Conservation (phyloP, 2,329 filamentous ascomycete genomes). For the Colletotrichum sp. region DNA sequence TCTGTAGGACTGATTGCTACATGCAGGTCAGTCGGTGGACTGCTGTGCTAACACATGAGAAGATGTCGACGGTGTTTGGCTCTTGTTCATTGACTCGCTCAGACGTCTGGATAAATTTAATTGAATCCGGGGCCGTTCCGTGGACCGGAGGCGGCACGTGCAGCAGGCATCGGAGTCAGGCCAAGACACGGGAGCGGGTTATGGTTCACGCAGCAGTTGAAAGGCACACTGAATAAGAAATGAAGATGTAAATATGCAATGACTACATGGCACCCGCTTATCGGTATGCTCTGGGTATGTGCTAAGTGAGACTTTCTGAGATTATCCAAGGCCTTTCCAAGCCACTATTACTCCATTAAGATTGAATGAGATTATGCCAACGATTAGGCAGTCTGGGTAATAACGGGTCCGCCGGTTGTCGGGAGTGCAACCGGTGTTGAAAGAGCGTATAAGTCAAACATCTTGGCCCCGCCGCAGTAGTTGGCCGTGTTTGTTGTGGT, state of each 20-base stretch:
- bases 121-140: neutral
- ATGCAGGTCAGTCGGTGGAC: neutral
- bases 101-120: neutral
- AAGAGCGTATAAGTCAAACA: constrained; percentile 38
- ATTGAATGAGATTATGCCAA: neutral
- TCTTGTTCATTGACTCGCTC: neutral
- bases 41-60: neutral
- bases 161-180: neutral
- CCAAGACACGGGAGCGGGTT: neutral
- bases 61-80: neutral
- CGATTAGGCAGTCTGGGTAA: constrained; percentile 6
- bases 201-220: neutral
- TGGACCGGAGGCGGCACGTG: neutral
- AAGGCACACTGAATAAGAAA: neutral
- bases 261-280: neutral
- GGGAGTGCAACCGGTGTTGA: constrained; percentile 22
- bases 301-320: neutral
- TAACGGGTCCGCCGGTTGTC: constrained; percentile 26
- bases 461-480: constrained; percentile 35
- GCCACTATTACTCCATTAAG: neutral
- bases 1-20: neutral
- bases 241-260: neutral
- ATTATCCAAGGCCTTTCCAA: neutral
- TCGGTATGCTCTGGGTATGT: neutral
- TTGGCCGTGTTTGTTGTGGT: constrained; percentile 30